Percentiles rank a stretch among this genome's conserved stretches.
These are phyloP conservation scores for Protomyces gravidus DNA, from an alignment of 1,139 yeast genomes.

Conservation along the genomic window DNA sequence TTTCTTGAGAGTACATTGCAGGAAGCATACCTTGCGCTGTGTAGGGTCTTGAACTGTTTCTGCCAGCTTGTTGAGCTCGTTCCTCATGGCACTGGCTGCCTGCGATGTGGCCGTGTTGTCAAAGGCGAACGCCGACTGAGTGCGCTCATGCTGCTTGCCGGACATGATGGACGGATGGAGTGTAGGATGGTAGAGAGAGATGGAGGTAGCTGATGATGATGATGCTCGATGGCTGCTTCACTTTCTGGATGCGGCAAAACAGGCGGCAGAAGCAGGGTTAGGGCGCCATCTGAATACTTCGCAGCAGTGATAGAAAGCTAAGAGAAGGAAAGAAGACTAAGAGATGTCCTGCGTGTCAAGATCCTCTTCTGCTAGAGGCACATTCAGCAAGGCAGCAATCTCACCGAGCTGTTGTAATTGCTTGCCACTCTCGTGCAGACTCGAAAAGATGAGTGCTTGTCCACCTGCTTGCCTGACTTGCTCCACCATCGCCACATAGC, in stretches of 20 bases:
- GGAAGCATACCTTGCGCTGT: conserved; percentile 43
- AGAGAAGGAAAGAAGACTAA: too few species aligned
- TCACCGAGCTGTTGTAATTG: conserved; percentile 89
- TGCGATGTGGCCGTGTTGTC: conserved; percentile 93
- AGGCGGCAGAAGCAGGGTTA: too few species aligned
- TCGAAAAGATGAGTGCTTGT: conserved; percentile 71
- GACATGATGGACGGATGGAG: conserved; percentile 1
- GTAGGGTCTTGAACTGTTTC: conserved; percentile 65
- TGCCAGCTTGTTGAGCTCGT: conserved; percentile 81
- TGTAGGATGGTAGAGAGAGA: neutral
- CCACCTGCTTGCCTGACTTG: conserved; percentile 68
- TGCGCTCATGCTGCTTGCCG: conserved; percentile 22
- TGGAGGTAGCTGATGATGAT: neutral
- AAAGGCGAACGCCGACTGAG: conserved; percentile 53
- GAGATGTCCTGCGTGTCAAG: conserved; percentile 3
- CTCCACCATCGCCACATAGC: conserved; percentile 65
- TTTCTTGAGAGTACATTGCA: neutral
- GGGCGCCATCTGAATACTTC: too few species aligned
- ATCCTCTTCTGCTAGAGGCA: conserved; percentile 82
- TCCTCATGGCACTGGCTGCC: conserved; percentile 97
- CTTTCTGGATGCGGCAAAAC: too few species aligned
- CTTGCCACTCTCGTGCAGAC: conserved; percentile 83
- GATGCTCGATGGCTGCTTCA: too few species aligned
- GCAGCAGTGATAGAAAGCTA: neutral
- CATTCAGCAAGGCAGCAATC: conserved; percentile 77